Evolutionary conservation across 345 rosid genomes (phyloP).

Genomic region (Raphanus sativus): DNA sequence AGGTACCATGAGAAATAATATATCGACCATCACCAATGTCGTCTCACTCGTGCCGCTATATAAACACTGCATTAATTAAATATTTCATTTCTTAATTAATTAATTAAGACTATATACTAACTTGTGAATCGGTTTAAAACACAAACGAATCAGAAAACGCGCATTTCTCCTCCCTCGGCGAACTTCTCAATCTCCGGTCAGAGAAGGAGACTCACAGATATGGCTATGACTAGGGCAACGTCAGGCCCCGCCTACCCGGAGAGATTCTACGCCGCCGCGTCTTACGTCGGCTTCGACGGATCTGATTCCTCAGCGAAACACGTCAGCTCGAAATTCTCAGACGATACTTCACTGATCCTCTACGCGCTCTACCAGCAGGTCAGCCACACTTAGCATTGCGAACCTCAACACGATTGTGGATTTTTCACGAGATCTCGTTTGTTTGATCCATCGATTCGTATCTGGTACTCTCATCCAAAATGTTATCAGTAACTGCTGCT

Average conservation of each 20-base stretch:
- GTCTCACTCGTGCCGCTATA: too few species aligned
- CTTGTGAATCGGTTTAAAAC: background rate
- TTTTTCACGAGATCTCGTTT: background rate
- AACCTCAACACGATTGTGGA: background rate
- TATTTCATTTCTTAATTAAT: too few species aligned
- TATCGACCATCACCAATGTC: too few species aligned
- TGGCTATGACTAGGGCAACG: background rate
- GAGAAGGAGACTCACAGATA: background rate
- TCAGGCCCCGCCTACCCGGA: background rate
- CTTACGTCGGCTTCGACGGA: background rate
- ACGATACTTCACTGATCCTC: background rate
- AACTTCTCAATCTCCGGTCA: background rate
- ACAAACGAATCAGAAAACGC: background rate
- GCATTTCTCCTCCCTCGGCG: background rate
- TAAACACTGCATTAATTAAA: too few species aligned
- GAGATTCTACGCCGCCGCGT: background rate
- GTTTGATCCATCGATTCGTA: conserved; percentile 8
- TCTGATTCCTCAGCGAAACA: background rate
- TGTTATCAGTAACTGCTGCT: background rate
- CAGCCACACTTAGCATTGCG: conserved; percentile 12
- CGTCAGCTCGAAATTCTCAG: background rate
- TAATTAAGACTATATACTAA: too few species aligned
- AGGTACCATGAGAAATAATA: too few species aligned
- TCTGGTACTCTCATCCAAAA: background rate
- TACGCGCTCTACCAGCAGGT: background rate